phyloP scores from a whole-genome alignment of 2,329 filamentous ascomycete species.

The Boeremia exigua region DNA sequence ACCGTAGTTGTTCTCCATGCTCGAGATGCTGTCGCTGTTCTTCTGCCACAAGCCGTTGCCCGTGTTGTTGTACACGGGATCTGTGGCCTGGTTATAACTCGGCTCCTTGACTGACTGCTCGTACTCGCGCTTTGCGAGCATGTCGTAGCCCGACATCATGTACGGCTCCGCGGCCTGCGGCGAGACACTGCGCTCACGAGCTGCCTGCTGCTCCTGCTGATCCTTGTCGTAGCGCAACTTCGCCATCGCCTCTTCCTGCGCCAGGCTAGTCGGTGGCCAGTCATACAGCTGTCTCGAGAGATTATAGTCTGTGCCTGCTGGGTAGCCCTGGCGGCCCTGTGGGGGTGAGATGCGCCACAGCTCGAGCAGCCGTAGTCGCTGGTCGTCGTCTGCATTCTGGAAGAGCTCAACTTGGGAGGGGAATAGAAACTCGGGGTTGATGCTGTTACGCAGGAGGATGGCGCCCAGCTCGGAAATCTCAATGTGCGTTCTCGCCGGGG shows the following conservation, averaged over 20 bases:
- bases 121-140: constrained; percentile 69
- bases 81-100: constrained; percentile 63
- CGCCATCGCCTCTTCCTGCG: constrained; percentile 62
- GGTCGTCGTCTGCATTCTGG: constrained; percentile 72
- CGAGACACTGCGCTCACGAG: constrained; percentile 26
- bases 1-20: constrained; percentile 74
- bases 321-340: constrained; percentile 40
- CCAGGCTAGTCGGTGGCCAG: constrained; percentile 63
- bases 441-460: constrained; percentile 69
- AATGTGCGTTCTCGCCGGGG: constrained; percentile 42
- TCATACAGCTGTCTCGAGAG: constrained; percentile 49
- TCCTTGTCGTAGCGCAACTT: constrained; percentile 65
- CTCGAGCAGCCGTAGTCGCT: constrained; percentile 77
- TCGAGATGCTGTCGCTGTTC: constrained; percentile 52
- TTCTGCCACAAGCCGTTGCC: constrained; percentile 52
- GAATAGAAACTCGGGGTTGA: constrained; percentile 73
- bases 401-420: constrained; percentile 80
- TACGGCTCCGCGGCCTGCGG: constrained; percentile 73
- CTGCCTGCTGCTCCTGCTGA: constrained; percentile 35
- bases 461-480: constrained; percentile 56
- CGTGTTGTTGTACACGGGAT: constrained; percentile 68
- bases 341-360: constrained; percentile 85
- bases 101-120: constrained; percentile 55
- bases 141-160: constrained; percentile 81
- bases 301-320: constrained; percentile 53